These are phyloP conservation scores for Exophiala calicioides DNA, from an alignment of 2,329 filamentous ascomycete species.

Conservation along the genomic window DNA sequence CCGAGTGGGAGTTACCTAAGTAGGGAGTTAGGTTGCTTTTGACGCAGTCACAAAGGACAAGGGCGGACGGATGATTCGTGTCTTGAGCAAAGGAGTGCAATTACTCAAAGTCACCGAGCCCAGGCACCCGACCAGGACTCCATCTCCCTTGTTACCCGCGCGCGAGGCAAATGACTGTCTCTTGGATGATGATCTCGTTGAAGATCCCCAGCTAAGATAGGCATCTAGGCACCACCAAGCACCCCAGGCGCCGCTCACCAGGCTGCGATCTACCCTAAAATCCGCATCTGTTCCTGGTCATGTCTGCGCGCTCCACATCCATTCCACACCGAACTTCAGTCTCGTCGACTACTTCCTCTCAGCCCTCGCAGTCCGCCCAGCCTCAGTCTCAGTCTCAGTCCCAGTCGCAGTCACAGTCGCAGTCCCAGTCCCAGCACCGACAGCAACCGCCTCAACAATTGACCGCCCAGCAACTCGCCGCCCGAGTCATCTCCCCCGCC, in stretches of 20 bases:
- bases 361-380: slow-evolving; percentile 19
- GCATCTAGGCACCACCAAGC: no score
- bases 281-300: slow-evolving; percentile 21
- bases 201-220: no score
- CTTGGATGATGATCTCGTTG: no score
- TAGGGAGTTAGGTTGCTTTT: no score
- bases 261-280: no score
- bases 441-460: slow-evolving; percentile 16
- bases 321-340: slow-evolving; percentile 27
- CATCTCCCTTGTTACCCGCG: neutral
- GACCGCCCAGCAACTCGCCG: slow-evolving; percentile 27
- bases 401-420: slow-evolving; percentile 10
- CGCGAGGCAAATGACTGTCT: no score
- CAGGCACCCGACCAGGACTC: no score
- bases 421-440: slow-evolving; percentile 13
- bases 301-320: slow-evolving; percentile 28
- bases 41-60: no score
- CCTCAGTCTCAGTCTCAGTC: slow-evolving; percentile 12
- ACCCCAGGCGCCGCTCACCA: no score
- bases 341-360: slow-evolving; percentile 24
- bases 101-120: no score
- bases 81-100: neutral
- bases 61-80: slow-evolving; percentile 24
- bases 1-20: no score
- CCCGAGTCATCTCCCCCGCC: slow-evolving; percentile 31